Evolutionary conservation across 192 early-diverging fungal species (phyloP).

Genomic region (Helicostylum pulchrum): DNA sequence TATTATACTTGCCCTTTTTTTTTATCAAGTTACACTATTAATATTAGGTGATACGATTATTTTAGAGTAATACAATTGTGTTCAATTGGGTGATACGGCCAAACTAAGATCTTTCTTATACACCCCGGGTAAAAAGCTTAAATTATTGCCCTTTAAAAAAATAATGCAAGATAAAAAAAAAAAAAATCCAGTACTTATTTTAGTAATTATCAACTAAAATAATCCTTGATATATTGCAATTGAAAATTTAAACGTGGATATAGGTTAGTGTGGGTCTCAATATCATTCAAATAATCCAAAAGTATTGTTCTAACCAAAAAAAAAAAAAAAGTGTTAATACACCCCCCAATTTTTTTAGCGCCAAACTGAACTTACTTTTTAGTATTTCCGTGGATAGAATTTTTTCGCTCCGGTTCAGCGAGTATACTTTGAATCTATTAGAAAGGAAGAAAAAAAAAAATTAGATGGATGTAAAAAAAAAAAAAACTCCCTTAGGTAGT

Average conservation of each 20-base stretch:
- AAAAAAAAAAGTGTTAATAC: neutral
- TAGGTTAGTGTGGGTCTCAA: neutral
- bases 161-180: neutral
- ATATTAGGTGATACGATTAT: neutral
- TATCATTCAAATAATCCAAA: slow-evolving; percentile 1
- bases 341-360: neutral
- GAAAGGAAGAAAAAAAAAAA: neutral
- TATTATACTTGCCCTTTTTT: too few species aligned
- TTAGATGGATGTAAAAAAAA: neutral
- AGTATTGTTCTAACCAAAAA: neutral
- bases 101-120: neutral
- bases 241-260: too few species aligned
- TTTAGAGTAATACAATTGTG: neutral
- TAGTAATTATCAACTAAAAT: too few species aligned
- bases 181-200: too few species aligned
- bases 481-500: neutral
- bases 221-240: too few species aligned
- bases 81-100: neutral
- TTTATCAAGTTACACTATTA: neutral
- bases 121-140: neutral
- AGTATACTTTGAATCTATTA: neutral
- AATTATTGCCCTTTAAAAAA: neutral
- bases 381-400: too few species aligned
- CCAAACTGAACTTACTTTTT: too few species aligned
- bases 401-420: too few species aligned